phyloP scores from a whole-genome alignment of 2,329 filamentous ascomycete genomes.

The Periconia macrospinosa region DNA sequence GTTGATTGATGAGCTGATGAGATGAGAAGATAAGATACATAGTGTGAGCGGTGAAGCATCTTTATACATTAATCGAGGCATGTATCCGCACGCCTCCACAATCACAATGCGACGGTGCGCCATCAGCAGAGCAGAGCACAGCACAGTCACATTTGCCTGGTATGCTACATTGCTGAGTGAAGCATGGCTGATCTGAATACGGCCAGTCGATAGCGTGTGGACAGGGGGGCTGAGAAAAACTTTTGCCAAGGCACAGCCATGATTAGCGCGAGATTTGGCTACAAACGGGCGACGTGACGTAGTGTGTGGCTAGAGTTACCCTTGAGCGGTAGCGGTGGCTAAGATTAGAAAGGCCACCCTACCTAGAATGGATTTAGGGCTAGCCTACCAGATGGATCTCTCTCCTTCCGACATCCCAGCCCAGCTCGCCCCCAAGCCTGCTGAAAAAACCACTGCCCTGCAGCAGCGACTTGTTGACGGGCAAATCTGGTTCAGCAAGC shows the following conservation, averaged over 20 bases:
- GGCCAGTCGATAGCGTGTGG: conserved; percentile 35
- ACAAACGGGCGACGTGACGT: not conserved
- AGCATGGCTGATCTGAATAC: conserved; percentile 32
- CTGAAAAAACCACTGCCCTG: too few relatives aligned
- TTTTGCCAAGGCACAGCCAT: conserved; percentile 7
- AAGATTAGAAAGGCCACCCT: not conserved
- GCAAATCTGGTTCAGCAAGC: too few relatives aligned
- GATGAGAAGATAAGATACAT: conserved; percentile 11
- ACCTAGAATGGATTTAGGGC: not conserved
- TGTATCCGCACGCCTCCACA: conserved; percentile 22
- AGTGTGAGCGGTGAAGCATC: conserved; percentile 13
- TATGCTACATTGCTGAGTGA: conserved; percentile 27
- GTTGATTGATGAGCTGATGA: conserved; percentile 25
- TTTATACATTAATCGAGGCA: conserved; percentile 32
- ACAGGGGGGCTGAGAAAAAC: conserved; percentile 8
- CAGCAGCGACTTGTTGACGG: too few relatives aligned
- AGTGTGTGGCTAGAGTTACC: not conserved
- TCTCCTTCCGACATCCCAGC: not conserved
- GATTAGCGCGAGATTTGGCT: conserved; percentile 1
- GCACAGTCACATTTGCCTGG: conserved; percentile 20
- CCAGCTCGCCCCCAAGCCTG: not conserved
- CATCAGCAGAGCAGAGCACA: conserved; percentile 15
- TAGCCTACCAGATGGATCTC: not conserved
- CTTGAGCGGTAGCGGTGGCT: not conserved
- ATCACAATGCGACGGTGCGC: conserved; percentile 21